Evolutionary conservation across 805 yeast genomes (phyloP).

Genomic region (Teunomyces funiuensis): DNA sequence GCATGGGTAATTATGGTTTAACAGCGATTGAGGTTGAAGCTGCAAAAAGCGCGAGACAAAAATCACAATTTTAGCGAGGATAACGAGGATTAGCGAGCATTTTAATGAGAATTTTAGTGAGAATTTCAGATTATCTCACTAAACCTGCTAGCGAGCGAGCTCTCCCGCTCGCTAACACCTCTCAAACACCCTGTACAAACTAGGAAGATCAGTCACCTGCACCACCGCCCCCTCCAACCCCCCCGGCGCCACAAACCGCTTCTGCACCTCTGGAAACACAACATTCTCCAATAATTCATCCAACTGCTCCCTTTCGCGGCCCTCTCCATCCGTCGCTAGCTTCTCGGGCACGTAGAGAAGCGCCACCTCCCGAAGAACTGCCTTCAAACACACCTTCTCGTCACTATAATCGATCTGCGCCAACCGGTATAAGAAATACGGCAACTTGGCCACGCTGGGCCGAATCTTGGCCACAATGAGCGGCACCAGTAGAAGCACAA

Average conservation of each 20-base stretch:
- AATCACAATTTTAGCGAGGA: no score
- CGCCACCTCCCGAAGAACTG: conserved; percentile 67
- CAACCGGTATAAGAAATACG: conserved; percentile 63
- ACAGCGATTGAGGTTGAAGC: no score
- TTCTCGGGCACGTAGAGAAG: conserved; percentile 68
- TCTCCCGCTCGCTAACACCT: no score
- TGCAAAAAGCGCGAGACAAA: no score
- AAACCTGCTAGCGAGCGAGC: no score
- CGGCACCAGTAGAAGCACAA: conserved; percentile 57
- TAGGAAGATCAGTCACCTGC: conserved; percentile 90
- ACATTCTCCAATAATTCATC: conserved; percentile 50
- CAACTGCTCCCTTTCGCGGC: conserved; percentile 11
- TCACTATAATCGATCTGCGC: conserved; percentile 59
- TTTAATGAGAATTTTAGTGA: no score
- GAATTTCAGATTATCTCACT: no score
- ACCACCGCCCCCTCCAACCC: conserved; percentile 54
- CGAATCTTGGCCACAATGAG: conserved; percentile 60
- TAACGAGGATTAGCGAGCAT: no score
- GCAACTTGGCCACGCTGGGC: conserved; percentile 65
- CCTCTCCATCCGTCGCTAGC: conserved; percentile 14
- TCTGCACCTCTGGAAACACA: conserved; percentile 65
- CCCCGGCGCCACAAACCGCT: conserved; percentile 63
- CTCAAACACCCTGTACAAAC: conserved; percentile 88
- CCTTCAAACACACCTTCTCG: conserved; percentile 69
- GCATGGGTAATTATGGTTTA: no score